Base-by-base conservation (phyloP, 257 asterid genomes). In the Solanum sitiens region DNA sequence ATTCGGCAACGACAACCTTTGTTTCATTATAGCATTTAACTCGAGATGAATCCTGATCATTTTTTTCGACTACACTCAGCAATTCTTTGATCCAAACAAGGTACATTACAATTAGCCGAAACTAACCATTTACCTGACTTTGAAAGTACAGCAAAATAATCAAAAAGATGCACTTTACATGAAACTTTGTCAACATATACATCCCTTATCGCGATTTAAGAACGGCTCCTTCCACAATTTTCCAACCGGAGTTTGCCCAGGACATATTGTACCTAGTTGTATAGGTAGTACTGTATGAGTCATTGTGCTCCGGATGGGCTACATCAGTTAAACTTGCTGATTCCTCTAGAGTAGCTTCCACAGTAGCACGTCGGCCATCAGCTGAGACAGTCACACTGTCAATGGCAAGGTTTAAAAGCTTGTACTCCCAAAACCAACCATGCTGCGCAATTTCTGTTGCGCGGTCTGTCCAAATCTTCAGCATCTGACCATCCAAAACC, bases 401-500 rank as follows among this genome's bases (percentile, higher is more conserved):
- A 84, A 97, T 92, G 85, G 87, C 92, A 37, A 97, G 98, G 93
- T 92, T 94, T 87, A 89, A 83, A 80, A 97, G 94, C 15, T 92
- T 87, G 90, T 95, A 95, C 50, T 94, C 91, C 99, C 99, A 97
- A 87, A 93, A 97, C 99, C 98, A 97, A 56, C 98, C 99, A 32
- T 91, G 98, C 89, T 93, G 93, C 25, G 95, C 93, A 30, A 97
- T 93, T 93, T 95, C 99, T 61, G 94, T 90, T 35, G 96, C 98
- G 63, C 93, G 93, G 44, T 97, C 99, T 0, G 94, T 92, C 99
- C 99, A 95, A 71, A 95, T 91, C 92, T 93, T 95, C 80, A 97
- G 96, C 99, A 97, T 95, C 90, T 95, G 98, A 82, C 99, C 99
- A 87, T 95, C 99, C 94, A 97, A 90, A 83, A 97, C 95, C 99